Percentiles rank a stretch among this genome's conserved stretches.
These are phyloP conservation scores for Monosporascus sp. DNA, from an alignment of 2,329 filamentous ascomycete genomes.

Conservation along the genomic window DNA sequence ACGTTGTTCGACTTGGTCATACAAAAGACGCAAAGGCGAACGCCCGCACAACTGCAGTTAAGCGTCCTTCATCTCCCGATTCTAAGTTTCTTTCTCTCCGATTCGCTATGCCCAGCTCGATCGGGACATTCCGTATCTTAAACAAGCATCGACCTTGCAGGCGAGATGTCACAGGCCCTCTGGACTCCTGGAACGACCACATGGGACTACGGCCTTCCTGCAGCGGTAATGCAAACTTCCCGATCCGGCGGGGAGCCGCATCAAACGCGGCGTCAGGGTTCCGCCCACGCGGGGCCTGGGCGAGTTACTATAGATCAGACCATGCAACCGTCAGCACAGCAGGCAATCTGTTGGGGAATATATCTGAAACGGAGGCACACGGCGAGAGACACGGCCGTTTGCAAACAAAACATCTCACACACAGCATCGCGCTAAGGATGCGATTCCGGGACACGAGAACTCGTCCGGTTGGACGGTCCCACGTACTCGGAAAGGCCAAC, in stretches of 20 bases:
- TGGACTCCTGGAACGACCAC: too few species aligned
- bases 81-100: not conserved
- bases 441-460: not conserved
- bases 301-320: not conserved
- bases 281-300: not conserved
- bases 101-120: not conserved
- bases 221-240: not conserved
- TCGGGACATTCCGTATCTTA: not conserved
- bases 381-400: not conserved
- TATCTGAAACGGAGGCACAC: not conserved
- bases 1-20: not conserved
- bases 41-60: not conserved
- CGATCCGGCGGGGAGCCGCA: not conserved
- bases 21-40: not conserved
- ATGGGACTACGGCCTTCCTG: not conserved
- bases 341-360: not conserved
- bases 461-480: not conserved
- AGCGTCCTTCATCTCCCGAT: not conserved
- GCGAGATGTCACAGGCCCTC: not conserved
- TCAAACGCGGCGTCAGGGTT: not conserved
- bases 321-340: not conserved
- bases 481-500: not conserved
- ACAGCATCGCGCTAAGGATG: not conserved
- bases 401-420: not conserved
- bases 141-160: not conserved